Percentiles rank a stretch among this genome's conserved stretches.
These are phyloP conservation scores for Diospyros lotus DNA, from an alignment of 148 eudicot species.

Conservation along the genomic window DNA sequence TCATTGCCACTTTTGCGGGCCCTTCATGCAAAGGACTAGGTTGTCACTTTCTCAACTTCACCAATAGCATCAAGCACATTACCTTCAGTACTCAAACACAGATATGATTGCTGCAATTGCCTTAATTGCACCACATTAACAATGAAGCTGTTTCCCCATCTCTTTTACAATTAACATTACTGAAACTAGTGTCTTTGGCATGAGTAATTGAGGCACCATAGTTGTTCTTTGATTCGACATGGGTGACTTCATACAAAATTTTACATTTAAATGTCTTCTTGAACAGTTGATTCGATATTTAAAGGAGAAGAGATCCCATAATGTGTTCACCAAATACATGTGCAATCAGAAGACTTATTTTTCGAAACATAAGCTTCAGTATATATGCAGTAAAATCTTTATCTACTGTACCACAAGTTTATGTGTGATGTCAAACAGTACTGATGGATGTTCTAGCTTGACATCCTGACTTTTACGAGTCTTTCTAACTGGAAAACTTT, in stretches of 20 bases:
- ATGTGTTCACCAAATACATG: neutral
- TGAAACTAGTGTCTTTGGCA: neutral
- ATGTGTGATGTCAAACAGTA: neutral
- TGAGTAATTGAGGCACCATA: neutral
- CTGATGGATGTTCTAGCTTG: neutral
- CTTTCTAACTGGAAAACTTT: conserved; percentile 2
- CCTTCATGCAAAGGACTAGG: neutral
- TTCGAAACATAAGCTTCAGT: neutral
- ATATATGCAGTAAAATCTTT: neutral
- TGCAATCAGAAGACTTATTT: neutral
- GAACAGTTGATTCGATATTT: no score
- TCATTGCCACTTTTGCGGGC: neutral
- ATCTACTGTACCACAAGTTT: neutral
- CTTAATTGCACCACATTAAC: no score
- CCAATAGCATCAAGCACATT: neutral
- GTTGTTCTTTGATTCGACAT: neutral
- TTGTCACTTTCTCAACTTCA: neutral
- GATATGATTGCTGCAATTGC: neutral
- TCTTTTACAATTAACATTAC: no score
- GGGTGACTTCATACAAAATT: neutral
- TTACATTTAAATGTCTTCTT: no score
- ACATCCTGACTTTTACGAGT: conserved; percentile 5
- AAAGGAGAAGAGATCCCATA: neutral
- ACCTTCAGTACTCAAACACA: neutral
- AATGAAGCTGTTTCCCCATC: no score